These are phyloP conservation scores for Paratinospora sagittata DNA, from an alignment of 164 flowering plant genomes.

Conservation along the genomic window DNA sequence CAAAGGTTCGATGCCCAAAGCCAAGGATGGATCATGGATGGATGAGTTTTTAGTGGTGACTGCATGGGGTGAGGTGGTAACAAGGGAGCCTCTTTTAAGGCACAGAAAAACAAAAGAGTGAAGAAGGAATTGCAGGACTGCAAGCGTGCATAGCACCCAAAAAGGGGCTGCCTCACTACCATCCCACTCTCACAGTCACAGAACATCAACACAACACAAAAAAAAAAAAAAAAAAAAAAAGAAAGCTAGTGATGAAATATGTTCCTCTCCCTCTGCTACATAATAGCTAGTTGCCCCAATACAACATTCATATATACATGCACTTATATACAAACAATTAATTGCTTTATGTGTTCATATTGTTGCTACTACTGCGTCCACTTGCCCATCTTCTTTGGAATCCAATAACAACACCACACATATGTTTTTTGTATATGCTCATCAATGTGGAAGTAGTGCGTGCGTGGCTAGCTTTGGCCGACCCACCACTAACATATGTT, in stretches of 20 bases:
- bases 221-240: too few relatives aligned
- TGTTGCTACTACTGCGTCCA: too few relatives aligned
- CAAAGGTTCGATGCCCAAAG: too few relatives aligned
- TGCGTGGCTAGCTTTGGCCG: not conserved
- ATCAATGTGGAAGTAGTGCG: too few relatives aligned
- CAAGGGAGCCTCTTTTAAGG: slow-evolving; percentile 7
- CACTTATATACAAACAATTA: too few relatives aligned
- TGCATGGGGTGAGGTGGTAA: slow-evolving; percentile 9
- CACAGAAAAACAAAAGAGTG: too few relatives aligned
- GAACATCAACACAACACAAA: not conserved
- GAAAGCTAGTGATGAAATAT: not conserved
- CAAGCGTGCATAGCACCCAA: not conserved
- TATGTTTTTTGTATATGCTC: too few relatives aligned
- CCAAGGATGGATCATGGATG: too few relatives aligned
- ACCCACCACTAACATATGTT: not conserved
- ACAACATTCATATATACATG: not conserved
- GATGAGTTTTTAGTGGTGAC: not conserved
- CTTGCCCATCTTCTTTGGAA: not conserved
- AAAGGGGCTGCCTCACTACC: slow-evolving; percentile 14
- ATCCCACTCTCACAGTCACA: slow-evolving; percentile 7
- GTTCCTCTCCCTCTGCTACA: not conserved
- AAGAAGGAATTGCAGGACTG: not conserved
- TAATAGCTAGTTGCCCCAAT: not conserved
- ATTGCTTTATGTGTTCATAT: too few relatives aligned
- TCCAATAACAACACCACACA: not conserved